Evolutionary conservation across 2,329 filamentous ascomycete genomes (phyloP).

Genomic region (Trichoderma arundinaceum): DNA sequence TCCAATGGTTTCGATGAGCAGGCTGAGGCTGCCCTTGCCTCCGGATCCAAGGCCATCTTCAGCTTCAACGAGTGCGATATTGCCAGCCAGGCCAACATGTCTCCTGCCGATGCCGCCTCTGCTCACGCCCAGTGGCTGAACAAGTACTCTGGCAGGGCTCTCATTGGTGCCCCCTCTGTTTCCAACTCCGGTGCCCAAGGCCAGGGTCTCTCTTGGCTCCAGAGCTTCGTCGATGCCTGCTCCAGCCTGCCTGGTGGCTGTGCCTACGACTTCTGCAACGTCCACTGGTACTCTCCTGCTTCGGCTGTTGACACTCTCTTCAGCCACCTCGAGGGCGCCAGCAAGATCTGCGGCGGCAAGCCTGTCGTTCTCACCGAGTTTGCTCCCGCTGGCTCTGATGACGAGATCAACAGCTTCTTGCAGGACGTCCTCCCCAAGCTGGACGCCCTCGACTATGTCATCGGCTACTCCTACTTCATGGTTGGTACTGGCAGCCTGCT

Average conservation of each 20-base stretch:
- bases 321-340: conserved; percentile 55
- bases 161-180: conserved; percentile 65
- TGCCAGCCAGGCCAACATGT: conserved; percentile 62
- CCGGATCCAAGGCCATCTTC: conserved; percentile 63
- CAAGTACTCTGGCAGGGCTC: conserved; percentile 57
- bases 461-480: conserved; percentile 65
- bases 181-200: conserved; percentile 60
- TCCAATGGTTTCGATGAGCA: conserved; percentile 56
- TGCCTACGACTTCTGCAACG: conserved; percentile 63
- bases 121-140: conserved; percentile 61
- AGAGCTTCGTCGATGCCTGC: conserved; percentile 59
- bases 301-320: conserved; percentile 58
- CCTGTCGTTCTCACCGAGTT: conserved; percentile 71
- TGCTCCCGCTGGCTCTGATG: conserved; percentile 55
- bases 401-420: conserved; percentile 56
- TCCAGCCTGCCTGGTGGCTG: conserved; percentile 48
- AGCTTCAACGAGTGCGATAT: conserved; percentile 77
- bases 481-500: conserved; percentile 52
- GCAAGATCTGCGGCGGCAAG: conserved; percentile 54
- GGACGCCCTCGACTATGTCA: conserved; percentile 57
- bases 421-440: conserved; percentile 54
- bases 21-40: conserved; percentile 57
- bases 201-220: conserved; percentile 64
- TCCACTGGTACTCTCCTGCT: conserved; percentile 67
- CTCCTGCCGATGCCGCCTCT: conserved; percentile 56